These are phyloP conservation scores for Priceomyces medius DNA, from an alignment of 805 yeast genomes.

Conservation along the genomic window DNA sequence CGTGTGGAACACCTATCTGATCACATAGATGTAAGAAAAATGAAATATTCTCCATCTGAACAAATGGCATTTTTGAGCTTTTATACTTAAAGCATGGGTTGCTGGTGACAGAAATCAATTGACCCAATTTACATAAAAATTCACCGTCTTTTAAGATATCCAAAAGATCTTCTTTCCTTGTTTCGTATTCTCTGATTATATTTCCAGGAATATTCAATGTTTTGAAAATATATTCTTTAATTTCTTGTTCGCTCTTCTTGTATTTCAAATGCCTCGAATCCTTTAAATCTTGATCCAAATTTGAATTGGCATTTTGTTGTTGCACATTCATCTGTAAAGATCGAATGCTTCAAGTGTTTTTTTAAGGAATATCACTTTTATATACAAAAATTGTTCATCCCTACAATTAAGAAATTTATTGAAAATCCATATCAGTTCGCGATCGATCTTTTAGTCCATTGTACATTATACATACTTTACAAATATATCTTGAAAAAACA, in stretches of 20 bases:
- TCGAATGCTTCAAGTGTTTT: no score
- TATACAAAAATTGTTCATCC: no score
- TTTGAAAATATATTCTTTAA: conserved; percentile 55
- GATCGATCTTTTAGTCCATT: neutral
- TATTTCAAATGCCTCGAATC: conserved; percentile 54
- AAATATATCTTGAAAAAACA: neutral
- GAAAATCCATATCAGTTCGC: no score
- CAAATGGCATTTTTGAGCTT: conserved; percentile 68
- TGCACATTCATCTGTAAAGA: neutral
- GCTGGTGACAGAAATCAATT: conserved; percentile 20
- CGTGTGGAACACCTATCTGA: conserved; percentile 68
- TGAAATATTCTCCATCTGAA: conserved; percentile 81
- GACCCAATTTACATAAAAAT: conserved; percentile 35
- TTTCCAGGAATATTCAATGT: conserved; percentile 22
- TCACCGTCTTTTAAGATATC: conserved; percentile 62
- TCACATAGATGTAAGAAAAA: conserved; percentile 65
- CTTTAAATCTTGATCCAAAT: conserved; percentile 62
- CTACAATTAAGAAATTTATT: no score
- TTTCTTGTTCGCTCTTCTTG: conserved; percentile 35
- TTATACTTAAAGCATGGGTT: conserved; percentile 49
- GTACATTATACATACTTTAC: neutral
- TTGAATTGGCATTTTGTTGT: conserved; percentile 36
- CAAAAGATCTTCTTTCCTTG: conserved; percentile 43
- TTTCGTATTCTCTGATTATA: conserved; percentile 17
- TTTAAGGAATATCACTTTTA: no score